Conservation (phyloP, 208 protist species). For the Leishmania martiniquensis region DNA sequence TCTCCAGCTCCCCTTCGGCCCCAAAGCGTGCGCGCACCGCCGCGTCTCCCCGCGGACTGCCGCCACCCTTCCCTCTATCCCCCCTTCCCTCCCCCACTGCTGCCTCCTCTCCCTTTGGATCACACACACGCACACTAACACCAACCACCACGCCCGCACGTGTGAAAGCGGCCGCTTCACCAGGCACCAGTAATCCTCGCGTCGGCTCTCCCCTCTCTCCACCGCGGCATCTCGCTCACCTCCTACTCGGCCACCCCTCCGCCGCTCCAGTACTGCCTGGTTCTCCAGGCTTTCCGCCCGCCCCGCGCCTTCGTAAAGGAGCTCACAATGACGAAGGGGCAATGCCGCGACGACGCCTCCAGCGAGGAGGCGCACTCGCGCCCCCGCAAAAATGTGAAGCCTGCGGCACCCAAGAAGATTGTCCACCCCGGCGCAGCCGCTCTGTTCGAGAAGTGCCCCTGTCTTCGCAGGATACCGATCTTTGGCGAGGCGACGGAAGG, state of each 20-base stretch:
- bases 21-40: neutral
- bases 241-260: neutral
- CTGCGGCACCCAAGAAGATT: neutral
- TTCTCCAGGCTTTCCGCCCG: neutral
- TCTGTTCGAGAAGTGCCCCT: constrained; percentile 37
- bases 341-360: constrained; percentile 14
- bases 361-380: neutral
- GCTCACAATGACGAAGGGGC: neutral
- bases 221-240: neutral
- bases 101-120: neutral
- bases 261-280: neutral
- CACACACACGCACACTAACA: neutral
- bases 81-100: constrained; percentile 1
- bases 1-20: constrained; percentile 3
- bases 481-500: constrained; percentile 45
- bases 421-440: constrained; percentile 41
- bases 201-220: neutral
- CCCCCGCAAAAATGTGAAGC: neutral
- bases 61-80: neutral
- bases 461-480: constrained; percentile 40
- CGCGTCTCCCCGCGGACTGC: neutral
- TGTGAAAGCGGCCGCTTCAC: too few relatives aligned
- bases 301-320: too few relatives aligned
- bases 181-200: too few relatives aligned
- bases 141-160: too few relatives aligned